Evolutionary conservation across 164 flowering plant species (phyloP).

Genomic region (Cinnamomum chago): DNA sequence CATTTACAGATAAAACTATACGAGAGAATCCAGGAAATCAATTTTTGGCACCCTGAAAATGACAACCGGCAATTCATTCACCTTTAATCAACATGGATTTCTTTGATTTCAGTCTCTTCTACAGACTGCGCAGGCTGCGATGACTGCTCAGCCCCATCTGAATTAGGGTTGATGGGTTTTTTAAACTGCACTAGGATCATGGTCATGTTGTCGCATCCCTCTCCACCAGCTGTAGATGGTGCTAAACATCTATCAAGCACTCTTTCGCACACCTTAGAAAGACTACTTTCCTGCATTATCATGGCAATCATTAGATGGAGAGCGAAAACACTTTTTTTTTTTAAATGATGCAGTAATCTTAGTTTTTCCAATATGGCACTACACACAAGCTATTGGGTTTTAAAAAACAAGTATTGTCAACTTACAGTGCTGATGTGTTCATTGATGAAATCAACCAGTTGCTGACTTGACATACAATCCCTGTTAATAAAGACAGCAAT

Average conservation of each 20-base stretch:
- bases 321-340: background rate
- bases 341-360: background rate
- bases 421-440: constrained; percentile 72
- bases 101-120: constrained; percentile 17
- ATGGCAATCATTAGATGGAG: constrained; percentile 1
- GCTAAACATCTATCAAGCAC: constrained; percentile 90
- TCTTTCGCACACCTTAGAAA: constrained; percentile 80
- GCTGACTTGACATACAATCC: constrained; percentile 99
- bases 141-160: constrained; percentile 30
- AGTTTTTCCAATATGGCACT: background rate
- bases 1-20: constrained; percentile 14
- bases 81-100: background rate
- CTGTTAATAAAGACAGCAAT: constrained; percentile 36
- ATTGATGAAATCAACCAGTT: constrained; percentile 80
- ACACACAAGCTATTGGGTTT: background rate
- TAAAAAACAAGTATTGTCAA: constrained; percentile 7
- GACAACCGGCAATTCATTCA: background rate
- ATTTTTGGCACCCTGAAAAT: background rate
- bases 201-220: constrained; percentile 99
- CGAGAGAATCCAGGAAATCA: constrained; percentile 1
- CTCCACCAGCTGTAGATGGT: constrained; percentile 84
- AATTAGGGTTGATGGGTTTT: constrained; percentile 37
- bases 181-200: constrained; percentile 95
- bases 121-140: constrained; percentile 29
- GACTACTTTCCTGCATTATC: constrained; percentile 73